Percentiles rank a stretch among this genome's conserved stretches.
These are phyloP conservation scores for Penicillium malachiteum DNA, from an alignment of 495 filamentous ascomycete genomes.

Conservation along the genomic window DNA sequence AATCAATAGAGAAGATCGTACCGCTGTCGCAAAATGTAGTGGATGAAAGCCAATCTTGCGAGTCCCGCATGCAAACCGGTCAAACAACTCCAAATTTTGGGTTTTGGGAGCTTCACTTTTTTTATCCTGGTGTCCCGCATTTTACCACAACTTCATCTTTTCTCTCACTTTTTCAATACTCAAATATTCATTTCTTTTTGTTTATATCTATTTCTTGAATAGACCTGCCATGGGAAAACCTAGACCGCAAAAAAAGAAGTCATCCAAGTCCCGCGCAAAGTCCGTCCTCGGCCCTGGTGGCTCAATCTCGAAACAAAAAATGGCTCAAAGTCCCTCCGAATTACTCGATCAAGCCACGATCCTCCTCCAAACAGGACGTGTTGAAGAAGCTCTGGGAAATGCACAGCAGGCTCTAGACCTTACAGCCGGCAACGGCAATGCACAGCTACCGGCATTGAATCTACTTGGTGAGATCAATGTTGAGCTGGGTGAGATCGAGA, in stretches of 20 bases:
- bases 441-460: constrained; percentile 64
- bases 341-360: constrained; percentile 68
- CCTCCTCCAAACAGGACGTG: constrained; percentile 68
- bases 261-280: constrained; percentile 45
- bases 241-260: constrained; percentile 46
- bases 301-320: constrained; percentile 46
- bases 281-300: constrained; percentile 47
- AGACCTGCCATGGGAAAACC: constrained; percentile 46
- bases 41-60: constrained; percentile 21
- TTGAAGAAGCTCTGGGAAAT: constrained; percentile 63
- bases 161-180: not conserved
- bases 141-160: not conserved
- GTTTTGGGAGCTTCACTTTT: constrained; percentile 26
- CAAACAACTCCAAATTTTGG: constrained; percentile 47
- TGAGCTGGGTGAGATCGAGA: constrained; percentile 75
- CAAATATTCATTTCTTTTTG: not conserved
- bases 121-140: constrained; percentile 18
- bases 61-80: constrained; percentile 49
- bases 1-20: constrained; percentile 11
- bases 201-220: constrained; percentile 2
- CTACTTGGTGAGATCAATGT: constrained; percentile 82
- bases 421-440: constrained; percentile 35
- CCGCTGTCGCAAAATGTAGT: constrained; percentile 11
- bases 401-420: constrained; percentile 62
- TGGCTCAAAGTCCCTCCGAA: constrained; percentile 48